Evolutionary conservation across 1,139 yeast species (phyloP).

Genomic region (Suhomyces terraborum): DNA sequence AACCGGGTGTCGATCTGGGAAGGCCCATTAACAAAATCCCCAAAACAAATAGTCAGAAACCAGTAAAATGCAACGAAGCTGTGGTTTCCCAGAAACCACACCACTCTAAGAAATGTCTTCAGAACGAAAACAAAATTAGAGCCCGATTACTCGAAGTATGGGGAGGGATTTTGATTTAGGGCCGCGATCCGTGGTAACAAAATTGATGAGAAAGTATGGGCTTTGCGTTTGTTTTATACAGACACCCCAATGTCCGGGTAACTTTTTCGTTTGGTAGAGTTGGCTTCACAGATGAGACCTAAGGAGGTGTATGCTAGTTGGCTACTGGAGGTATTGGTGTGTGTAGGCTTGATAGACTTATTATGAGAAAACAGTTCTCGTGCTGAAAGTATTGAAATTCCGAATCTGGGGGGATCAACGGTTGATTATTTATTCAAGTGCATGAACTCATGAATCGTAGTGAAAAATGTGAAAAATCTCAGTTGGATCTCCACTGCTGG

Average conservation of each 20-base stretch:
- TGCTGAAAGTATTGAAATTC: too few relatives aligned
- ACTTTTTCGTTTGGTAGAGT: too few relatives aligned
- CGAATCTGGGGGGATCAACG: too few relatives aligned
- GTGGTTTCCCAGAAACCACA: conserved; percentile 14
- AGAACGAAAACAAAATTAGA: conserved; percentile 22
- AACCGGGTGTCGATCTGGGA: conserved; percentile 53
- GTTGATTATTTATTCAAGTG: too few relatives aligned
- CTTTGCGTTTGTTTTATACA: not conserved
- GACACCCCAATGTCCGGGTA: conserved; percentile 18
- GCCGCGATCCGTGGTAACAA: conserved; percentile 49
- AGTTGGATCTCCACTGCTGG: too few relatives aligned
- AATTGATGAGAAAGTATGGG: conserved; percentile 28
- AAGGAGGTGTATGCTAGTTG: too few relatives aligned
- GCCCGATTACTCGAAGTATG: conserved; percentile 14
- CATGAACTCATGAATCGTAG: too few relatives aligned
- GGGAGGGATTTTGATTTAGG: conserved; percentile 34
- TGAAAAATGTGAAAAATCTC: too few relatives aligned
- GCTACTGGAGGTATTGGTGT: too few relatives aligned
- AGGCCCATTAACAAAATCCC: conserved; percentile 35
- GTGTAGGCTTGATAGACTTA: too few relatives aligned
- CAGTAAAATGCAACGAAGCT: conserved; percentile 5
- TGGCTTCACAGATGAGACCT: too few relatives aligned
- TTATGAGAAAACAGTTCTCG: too few relatives aligned
- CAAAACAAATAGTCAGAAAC: conserved; percentile 21
- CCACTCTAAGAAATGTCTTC: conserved; percentile 19